Evolutionary conservation across 2,329 filamentous ascomycete genomes (phyloP), one percentile per base, ranked within the genome.

Genomic region (Pseudogymnoascus sp.): DNA sequence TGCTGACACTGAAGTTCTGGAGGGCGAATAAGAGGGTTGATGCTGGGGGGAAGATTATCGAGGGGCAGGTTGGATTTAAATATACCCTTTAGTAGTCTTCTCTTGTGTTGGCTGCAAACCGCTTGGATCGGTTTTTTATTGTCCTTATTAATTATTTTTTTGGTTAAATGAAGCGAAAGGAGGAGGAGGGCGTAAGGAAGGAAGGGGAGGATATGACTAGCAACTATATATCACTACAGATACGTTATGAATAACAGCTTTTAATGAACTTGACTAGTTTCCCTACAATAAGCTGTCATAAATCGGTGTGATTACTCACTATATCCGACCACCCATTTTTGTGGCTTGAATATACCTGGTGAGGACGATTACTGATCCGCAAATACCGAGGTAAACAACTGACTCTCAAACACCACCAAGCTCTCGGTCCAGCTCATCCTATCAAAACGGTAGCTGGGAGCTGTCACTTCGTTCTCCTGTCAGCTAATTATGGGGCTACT

Each of bases 21-120:
- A 43, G 63, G 4, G 65, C 67, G 54, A 75, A 75, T 62, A 67
- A 68, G 57, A 67, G 71, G 63, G 68, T 68, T 10, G 71, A 68
- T 23, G 48, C 64, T 6, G 72, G 73, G 5, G 69, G 71, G 51
- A 66, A 71, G 60, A 64, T 71, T 6, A 73, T 75, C 61, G 73
- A 71, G 28, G 68, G 68, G 3, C 65, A 72, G 60, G 68, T 68
- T 25, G 72, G 70, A 13, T 73, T 72, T 45, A 66, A 65, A 54
- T 73, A 72, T 62, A 62, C 61, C 37, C 41, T 62, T 45, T 62
- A 62, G 60, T 57, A 19, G 23, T 57, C 48, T 16, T 16, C 16
- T 41, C n/a, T 19, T 16, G 23, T 23, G 23, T 23, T 23, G 23
- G 23, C 16, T 57, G 28, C 25, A 16, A 5, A 21, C 25, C 16